phyloP scores from a whole-genome alignment of 1,284 basidiomycete genomes.

The Testicularia cyperi region DNA sequence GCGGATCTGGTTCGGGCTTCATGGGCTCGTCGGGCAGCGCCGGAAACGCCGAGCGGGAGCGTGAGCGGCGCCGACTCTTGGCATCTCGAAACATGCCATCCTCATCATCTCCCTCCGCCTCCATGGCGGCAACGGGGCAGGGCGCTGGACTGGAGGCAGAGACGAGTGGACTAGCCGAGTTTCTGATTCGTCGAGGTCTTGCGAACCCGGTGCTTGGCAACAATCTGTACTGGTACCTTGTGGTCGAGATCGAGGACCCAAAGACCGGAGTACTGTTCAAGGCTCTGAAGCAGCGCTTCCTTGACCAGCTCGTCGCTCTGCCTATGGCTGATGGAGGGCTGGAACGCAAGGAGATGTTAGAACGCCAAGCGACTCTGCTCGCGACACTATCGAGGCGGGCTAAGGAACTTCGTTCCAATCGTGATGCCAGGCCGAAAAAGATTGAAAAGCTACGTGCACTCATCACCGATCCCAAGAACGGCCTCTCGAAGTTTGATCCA shows the following conservation, averaged over 20 bases:
- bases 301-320: conserved; percentile 64
- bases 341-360: conserved; percentile 21
- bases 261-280: conserved; percentile 85
- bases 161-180: conserved; percentile 60
- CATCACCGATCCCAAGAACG: conserved; percentile 81
- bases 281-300: conserved; percentile 82
- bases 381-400: conserved; percentile 79
- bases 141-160: conserved; percentile 6
- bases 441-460: conserved; percentile 87
- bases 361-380: conserved; percentile 71
- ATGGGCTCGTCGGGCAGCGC: not conserved
- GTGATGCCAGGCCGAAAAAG: conserved; percentile 92
- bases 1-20: not conserved
- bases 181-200: conserved; percentile 82
- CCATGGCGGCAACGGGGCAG: conserved; percentile 2
- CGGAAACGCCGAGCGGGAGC: conserved; percentile 9
- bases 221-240: conserved; percentile 93
- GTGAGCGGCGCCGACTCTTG: conserved; percentile 4
- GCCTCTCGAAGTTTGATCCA: conserved; percentile 58
- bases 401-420: conserved; percentile 80
- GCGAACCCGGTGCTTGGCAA: conserved; percentile 83
- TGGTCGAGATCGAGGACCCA: conserved; percentile 81
- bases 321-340: conserved; percentile 6
- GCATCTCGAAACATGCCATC: conserved; percentile 5
- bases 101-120: conserved; percentile 10